These are phyloP conservation scores for Plasmodium malariae DNA, from an alignment of 169 alveolate genomes.

Conservation along the genomic window DNA sequence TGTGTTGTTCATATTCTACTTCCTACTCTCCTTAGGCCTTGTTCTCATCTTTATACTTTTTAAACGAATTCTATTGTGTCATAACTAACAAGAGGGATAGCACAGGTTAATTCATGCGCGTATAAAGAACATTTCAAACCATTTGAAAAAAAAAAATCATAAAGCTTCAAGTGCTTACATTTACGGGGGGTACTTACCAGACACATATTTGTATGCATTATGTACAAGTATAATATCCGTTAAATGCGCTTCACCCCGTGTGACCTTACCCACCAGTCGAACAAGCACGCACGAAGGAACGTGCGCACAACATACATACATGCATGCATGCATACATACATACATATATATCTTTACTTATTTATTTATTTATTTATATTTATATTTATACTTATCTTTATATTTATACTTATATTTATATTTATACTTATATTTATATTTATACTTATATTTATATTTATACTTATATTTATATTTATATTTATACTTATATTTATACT, in stretches of 20 bases:
- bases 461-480: not conserved
- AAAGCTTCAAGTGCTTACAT: too few species aligned
- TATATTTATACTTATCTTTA: not conserved
- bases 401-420: not conserved
- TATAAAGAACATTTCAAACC: too few species aligned
- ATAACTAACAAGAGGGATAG: slow-evolving; percentile 16
- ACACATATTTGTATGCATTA: too few species aligned
- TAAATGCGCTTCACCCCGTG: too few species aligned
- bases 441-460: not conserved
- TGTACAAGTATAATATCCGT: too few species aligned
- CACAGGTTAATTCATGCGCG: slow-evolving; percentile 7
- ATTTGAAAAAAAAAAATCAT: too few species aligned
- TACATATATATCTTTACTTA: too few species aligned
- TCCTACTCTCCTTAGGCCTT: slow-evolving; percentile 15
- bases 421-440: not conserved
- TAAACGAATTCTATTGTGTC: slow-evolving; percentile 52
- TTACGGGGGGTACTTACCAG: too few species aligned
- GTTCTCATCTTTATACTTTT: slow-evolving; percentile 26
- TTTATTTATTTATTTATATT: not conserved
- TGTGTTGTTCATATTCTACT: not conserved
- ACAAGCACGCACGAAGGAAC: too few species aligned
- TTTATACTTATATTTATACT: not conserved
- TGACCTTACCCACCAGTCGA: too few species aligned
- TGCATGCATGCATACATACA: too few species aligned
- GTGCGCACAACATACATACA: too few species aligned